Conservation (phyloP, 164 flowering plant species). For the Vitis riparia region DNA sequence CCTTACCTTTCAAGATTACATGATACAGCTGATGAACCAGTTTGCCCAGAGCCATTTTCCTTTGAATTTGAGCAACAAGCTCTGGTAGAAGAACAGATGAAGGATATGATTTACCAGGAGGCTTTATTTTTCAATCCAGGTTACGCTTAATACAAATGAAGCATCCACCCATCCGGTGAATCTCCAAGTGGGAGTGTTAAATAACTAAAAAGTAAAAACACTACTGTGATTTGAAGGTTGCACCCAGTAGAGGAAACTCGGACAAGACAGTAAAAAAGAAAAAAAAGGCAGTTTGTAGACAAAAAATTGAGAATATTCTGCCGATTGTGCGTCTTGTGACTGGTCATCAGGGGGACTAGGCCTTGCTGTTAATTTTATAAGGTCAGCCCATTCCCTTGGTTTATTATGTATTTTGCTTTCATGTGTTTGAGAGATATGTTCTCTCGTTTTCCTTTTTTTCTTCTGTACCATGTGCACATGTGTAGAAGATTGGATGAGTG, state of each 20-base stretch:
- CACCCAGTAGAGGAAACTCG: too few species aligned
- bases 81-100: conserved; percentile 82
- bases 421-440: too few species aligned
- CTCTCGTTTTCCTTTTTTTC: background rate
- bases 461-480: background rate
- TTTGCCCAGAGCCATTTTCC: conserved; percentile 70
- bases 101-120: conserved; percentile 85
- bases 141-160: conserved; percentile 31
- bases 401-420: background rate
- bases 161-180: too few species aligned
- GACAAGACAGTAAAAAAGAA: too few species aligned
- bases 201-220: too few species aligned
- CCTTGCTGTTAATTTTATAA: background rate
- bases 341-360: background rate
- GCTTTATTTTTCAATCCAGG: conserved; percentile 75
- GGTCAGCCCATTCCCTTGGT: background rate
- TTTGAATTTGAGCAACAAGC: conserved; percentile 85
- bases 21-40: conserved; percentile 87
- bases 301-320: background rate
- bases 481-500: background rate
- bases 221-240: too few species aligned
- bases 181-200: too few species aligned
- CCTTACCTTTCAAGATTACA: conserved; percentile 88
- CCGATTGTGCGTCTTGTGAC: background rate
- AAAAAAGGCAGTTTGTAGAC: too few species aligned